Evolutionary conservation across 352 stramenopile species (phyloP), one percentile per base, ranked within the genome.

Genomic region (Phytophthora macrochlamydospora): DNA sequence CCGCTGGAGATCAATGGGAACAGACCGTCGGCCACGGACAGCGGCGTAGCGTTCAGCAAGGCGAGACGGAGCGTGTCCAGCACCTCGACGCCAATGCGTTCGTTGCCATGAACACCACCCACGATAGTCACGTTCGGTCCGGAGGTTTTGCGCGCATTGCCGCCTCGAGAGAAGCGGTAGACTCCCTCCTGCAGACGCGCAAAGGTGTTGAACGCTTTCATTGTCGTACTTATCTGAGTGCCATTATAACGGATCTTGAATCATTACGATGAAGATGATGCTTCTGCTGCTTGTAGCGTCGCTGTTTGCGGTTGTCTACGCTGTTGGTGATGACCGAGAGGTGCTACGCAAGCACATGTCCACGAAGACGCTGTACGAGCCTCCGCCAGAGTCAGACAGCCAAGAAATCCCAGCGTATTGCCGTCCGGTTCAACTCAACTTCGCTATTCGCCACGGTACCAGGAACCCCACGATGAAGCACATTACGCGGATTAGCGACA

Each of bases 401-500:
- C 14, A 35, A 33, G 1, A 13, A 12, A 56, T 42, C 29, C 8
- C 43, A 12, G 40, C 59, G 30, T 46, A 49, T 33, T 95, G 87
- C 57, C 48, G 13, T 3, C 78, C 81, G 7, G 56, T 89, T 8
- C 87, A 95, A 44, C 74, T 93, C 52, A 95, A 95, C 59, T 91
- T 80, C 50, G 87, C 86, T 8, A 67, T 95, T 42, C 85, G 87
- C 24, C 87, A 95, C 52, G 87, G 87, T 56, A 95, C 85, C 14
- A 79, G 87, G 42, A 91, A 81, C 59, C 87, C 87, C 18, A 95
- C 87, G 4, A 78, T 81, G 60, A 95, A 95, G 45, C 83, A 92
- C 59, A 93, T 95, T 32, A 71, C 40, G 7, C 69, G 81, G 48
- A 94, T 93, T 44, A 59, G 46, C 4, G 54, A 56, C 7, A 79